phyloP scores from a whole-genome alignment of 768 basidiomycete species.

The Guyanaporus albipodus region DNA sequence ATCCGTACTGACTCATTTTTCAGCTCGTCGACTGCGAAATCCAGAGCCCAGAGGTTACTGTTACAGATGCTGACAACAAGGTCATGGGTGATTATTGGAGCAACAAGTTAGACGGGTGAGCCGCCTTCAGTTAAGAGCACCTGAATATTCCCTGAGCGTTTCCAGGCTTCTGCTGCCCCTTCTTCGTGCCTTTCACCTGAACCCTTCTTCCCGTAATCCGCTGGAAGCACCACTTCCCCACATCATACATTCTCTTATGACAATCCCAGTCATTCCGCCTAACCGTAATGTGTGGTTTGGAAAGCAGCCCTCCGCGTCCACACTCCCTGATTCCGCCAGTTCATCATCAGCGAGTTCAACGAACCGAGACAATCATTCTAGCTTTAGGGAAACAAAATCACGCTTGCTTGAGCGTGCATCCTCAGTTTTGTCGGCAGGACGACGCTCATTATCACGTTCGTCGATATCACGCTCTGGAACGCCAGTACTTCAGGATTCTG shows the following conservation, averaged over 20 bases:
- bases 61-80: slow-evolving; percentile 31
- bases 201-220: slow-evolving; percentile 59
- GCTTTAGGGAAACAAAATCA: slow-evolving; percentile 22
- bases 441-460: slow-evolving; percentile 41
- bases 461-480: slow-evolving; percentile 37
- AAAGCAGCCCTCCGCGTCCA: slow-evolving; percentile 32
- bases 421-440: slow-evolving; percentile 28
- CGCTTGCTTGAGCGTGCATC: slow-evolving; percentile 27
- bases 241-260: slow-evolving; percentile 76
- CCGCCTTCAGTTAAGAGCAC: slow-evolving; percentile 2
- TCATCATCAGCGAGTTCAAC: slow-evolving; percentile 25
- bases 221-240: slow-evolving; percentile 75
- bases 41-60: slow-evolving; percentile 28
- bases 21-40: slow-evolving; percentile 43
- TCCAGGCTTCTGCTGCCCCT: slow-evolving; percentile 62
- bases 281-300: slow-evolving; percentile 64
- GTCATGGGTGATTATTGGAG: slow-evolving; percentile 77
- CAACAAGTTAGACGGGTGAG: slow-evolving; percentile 65
- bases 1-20: neutral
- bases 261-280: slow-evolving; percentile 61
- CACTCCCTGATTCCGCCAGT: slow-evolving; percentile 36
- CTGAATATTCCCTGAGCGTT: neutral
- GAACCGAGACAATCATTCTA: slow-evolving; percentile 1
- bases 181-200: slow-evolving; percentile 63
- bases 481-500: slow-evolving; percentile 40